Evolutionary conservation across 306 rosid species (phyloP).

Genomic region (Fagus crenata): DNA sequence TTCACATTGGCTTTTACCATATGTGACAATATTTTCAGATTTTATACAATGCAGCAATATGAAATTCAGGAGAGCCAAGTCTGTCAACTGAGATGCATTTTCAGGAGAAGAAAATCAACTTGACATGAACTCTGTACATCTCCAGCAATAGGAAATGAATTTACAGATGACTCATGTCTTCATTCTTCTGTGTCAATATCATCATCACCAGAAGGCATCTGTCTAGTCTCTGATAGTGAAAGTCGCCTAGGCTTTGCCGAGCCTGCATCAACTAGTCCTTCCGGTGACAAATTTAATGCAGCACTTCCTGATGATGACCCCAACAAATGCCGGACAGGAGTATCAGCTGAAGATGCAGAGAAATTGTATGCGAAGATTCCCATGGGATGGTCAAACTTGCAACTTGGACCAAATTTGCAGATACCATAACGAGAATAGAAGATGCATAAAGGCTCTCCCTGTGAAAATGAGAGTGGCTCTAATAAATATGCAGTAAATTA

Average conservation of each 20-base stretch:
- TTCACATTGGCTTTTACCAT: slow-evolving; percentile 70
- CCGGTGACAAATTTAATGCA: slow-evolving; percentile 75
- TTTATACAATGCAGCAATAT: slow-evolving; percentile 74
- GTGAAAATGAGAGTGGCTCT: slow-evolving; percentile 33
- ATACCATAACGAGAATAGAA: slow-evolving; percentile 95
- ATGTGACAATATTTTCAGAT: slow-evolving; percentile 70
- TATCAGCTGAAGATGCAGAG: slow-evolving; percentile 58
- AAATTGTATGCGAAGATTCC: slow-evolving; percentile 75
- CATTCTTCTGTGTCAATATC: slow-evolving; percentile 71
- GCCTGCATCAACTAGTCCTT: slow-evolving; percentile 77
- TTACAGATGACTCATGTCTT: slow-evolving; percentile 67
- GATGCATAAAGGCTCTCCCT: slow-evolving; percentile 95
- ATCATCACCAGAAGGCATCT: slow-evolving; percentile 72
- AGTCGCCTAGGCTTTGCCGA: slow-evolving; percentile 70
- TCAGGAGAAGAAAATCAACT: slow-evolving; percentile 56
- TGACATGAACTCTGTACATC: slow-evolving; percentile 74
- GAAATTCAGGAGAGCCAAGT: slow-evolving; percentile 60
- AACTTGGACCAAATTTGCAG: slow-evolving; percentile 98
- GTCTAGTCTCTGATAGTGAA: slow-evolving; percentile 78
- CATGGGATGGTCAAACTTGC: slow-evolving; percentile 99
- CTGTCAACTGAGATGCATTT: slow-evolving; percentile 59
- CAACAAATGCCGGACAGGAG: slow-evolving; percentile 62
- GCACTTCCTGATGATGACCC: slow-evolving; percentile 77
- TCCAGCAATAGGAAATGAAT: slow-evolving; percentile 74
- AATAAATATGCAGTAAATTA: slow-evolving; percentile 31